Evolutionary conservation across 352 stramenopile genomes (phyloP), one percentile per base, ranked within the genome.

Genomic region (Phytophthora crassamura): DNA sequence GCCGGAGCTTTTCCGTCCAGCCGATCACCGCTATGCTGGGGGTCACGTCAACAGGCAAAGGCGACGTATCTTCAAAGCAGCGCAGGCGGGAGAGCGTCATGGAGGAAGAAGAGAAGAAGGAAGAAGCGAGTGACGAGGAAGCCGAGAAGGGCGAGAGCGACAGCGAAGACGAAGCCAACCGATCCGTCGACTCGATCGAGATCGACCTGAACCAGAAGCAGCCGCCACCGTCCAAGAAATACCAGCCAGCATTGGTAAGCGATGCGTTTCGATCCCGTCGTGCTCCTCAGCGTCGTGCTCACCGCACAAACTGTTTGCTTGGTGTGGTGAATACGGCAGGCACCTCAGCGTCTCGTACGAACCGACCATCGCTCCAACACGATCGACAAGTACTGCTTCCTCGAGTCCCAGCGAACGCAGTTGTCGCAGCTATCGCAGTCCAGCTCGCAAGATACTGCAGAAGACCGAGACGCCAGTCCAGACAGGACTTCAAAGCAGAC

Each of bases 1-100:
- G 88, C 47, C 76, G 94, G 34, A 88, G 80, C 18, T 98, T 98
- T 67, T 88, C 93, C 6, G 81, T 96, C 12, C 91, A 98, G 70
- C 84, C 88, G 40, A 94, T 95, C 51, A 88, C 82, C 16, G 67
- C 79, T 0, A 88, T 93, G 60, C 66, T 96, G 54, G 59, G 47
- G 16, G 59, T 70, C 11, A 58, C 67, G n/a, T 68, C 59, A 52
- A 35, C 36, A 46, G 63, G 25, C 42, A 77, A 34, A 42, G 58
- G 36, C 4, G 41, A 60, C 45, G 34, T 41, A 46, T 66, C 52
- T 25, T 42, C 50, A 43, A 63, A 67, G 30, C 62, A 75, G 45
- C 39, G 49, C 25, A 64, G 60, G 63, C 70, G 66, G 9, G 57
- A 75, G 69, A 73, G 70, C 64, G 57, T 69, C 6, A 52, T 61